Evolutionary conservation across 2,329 filamentous ascomycete genomes (phyloP), one percentile per base, ranked within the genome.

Genomic region (Claviceps maximensis): DNA sequence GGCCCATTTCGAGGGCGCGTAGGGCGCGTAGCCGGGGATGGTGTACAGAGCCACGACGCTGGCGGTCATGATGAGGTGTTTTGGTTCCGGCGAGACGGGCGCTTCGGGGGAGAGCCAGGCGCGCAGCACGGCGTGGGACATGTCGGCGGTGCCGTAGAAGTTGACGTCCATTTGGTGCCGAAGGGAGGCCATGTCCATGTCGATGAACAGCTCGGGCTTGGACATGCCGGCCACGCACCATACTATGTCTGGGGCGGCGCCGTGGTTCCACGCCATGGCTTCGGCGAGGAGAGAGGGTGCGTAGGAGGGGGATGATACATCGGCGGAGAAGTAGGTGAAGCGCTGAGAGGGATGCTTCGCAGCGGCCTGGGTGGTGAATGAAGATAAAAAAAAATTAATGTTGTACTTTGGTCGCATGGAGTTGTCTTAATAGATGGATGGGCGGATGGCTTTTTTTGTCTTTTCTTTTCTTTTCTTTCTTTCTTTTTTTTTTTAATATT

Each of bases 121-220:
- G 50, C 77, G 78, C 56, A 96, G 71, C 19, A 86, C 81, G 21
- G 87, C 83, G 65, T 94, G 89, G 40, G 89, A 85, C 70, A 95
- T 87, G 66, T 95, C 93, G 42, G 85, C 84, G 31, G 83, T 82
- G 49, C 88, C 87, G 77, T 84, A 95, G 72, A 88, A 97, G 70
- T 96, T 91, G 60, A 91, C 79, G 63, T 95, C 88, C 88, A 95
- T 95, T 67, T 95, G 88, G 58, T 76, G 73, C 44, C 84, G 79
- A 58, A 89, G 72, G 12, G 77, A 78, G 8, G 82, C 71, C 51
- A 87, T 72, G 9, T 85, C 76, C 41, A 81, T 82, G 56, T 95
- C 87, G 58, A 87, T 68, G 71, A 91, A 95, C 56, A 95, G 83
- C 38, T 80, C 77, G 0, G 90, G 90, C 17, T 74, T 76, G 6